A percentile compares a stretch with the other conserved stretches of the same genome.
These are phyloP conservation scores for Eucalyptus leucophloia DNA, from an alignment of 345 rosid genomes.

Conservation along the genomic window DNA sequence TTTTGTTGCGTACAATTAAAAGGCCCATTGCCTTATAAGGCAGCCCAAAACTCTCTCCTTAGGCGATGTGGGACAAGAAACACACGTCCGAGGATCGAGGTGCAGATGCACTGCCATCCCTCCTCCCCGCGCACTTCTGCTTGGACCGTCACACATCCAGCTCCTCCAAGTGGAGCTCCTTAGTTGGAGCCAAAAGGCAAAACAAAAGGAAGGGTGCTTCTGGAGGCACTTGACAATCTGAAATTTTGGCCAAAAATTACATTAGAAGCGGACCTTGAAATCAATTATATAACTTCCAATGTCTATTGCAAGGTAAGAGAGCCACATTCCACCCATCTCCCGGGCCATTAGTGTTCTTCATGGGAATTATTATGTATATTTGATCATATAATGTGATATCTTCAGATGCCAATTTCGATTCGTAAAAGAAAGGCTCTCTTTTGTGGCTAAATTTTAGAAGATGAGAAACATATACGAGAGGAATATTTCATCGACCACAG, in stretches of 20 bases:
- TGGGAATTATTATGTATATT: too few relatives aligned
- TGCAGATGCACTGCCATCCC: rapidly evolving
- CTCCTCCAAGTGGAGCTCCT: too few relatives aligned
- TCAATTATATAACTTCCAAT: neutral
- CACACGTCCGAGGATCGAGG: too few relatives aligned
- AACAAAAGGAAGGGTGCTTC: neutral
- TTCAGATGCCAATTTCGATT: too few relatives aligned
- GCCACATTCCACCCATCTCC: neutral
- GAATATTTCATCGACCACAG: too few relatives aligned
- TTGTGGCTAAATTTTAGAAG: neutral
- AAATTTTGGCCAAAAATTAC: neutral
- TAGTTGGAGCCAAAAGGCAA: rapidly evolving
- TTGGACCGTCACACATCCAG: too few relatives aligned
- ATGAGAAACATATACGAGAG: neutral
- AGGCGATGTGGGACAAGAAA: too few relatives aligned
- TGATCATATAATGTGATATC: too few relatives aligned
- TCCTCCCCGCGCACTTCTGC: rapidly evolving
- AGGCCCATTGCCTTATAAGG: too few relatives aligned
- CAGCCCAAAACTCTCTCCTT: rapidly evolving
- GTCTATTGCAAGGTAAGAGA: neutral
- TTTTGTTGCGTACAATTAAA: too few relatives aligned
- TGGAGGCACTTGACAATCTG: neutral
- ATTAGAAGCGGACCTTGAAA: neutral
- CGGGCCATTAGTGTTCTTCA: neutral
- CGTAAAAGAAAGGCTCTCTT: neutral